Conservation (phyloP, 495 filamentous ascomycete genomes). For the Pseudomonodictys pantanalensis region DNA sequence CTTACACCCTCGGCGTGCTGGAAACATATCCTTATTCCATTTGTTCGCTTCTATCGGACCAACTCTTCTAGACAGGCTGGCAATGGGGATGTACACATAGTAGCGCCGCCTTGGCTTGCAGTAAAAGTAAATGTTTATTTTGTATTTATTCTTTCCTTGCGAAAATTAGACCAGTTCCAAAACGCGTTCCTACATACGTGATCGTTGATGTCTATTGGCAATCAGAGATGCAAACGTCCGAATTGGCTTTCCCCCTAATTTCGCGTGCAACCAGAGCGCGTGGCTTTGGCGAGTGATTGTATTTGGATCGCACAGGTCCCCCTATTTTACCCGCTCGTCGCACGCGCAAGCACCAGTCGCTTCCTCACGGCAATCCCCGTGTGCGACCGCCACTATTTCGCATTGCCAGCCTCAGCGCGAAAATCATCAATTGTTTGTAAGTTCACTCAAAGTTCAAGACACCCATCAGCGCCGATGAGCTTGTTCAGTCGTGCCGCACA, state of each 20-base stretch:
- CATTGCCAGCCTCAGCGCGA: too few relatives aligned
- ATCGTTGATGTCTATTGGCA: too few relatives aligned
- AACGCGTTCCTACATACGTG: too few relatives aligned
- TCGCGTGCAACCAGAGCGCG: not conserved
- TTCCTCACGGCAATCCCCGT: too few relatives aligned
- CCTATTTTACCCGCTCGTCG: not conserved
- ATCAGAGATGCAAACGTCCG: not conserved
- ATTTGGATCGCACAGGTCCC: too few relatives aligned
- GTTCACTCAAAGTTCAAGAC: too few relatives aligned
- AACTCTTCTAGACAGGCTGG: not conserved
- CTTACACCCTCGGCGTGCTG: not conserved
- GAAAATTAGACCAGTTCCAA: not conserved
- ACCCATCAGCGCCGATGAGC: too few relatives aligned
- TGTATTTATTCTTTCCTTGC: conserved; percentile 10
- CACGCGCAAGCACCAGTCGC: too few relatives aligned
- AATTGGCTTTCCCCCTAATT: not conserved
- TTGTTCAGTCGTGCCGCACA: too few relatives aligned
- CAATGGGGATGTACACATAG: conserved; percentile 2
- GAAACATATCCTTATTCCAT: conserved; percentile 2
- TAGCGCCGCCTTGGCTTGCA: conserved; percentile 9
- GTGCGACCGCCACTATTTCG: too few relatives aligned
- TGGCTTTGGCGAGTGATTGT: not conserved
- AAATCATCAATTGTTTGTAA: too few relatives aligned
- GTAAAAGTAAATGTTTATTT: conserved; percentile 17
- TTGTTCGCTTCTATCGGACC: not conserved